Evolutionary conservation across 2,329 filamentous ascomycete species (phyloP), one percentile per base, ranked within the genome.

Genomic region (Claviceps citrina): DNA sequence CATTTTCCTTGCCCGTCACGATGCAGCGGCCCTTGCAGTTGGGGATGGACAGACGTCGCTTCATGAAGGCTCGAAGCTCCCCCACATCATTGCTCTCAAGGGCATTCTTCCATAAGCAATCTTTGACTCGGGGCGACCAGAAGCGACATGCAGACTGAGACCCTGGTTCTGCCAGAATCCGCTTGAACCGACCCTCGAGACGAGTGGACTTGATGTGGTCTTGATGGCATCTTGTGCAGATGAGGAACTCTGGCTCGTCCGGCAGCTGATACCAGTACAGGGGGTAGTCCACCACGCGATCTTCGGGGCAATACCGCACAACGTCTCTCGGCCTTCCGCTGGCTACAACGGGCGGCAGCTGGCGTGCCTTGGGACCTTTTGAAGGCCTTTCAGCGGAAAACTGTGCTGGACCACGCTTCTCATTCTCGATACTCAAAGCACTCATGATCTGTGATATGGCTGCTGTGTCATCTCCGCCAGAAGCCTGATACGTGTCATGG

Each of bases 221-320:
- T 5, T 54, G 52, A 26, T 64, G 59, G 44, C 65, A 68, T 18
- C 54, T 49, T 2, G 61, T 62, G 44, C 65, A 68, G 26, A 66
- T 50, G 3, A 56, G 41, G 19, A 56, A 63, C 2, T 51, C 46
- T 0, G 58, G 53, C 3, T 50, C 26, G 3, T 51, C 49, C 2
- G 44, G 41, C 1, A 55, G 36, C 1, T 46, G 49, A 35, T 61
- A 57, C 54, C 59, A 63, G n/a, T 50, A 51, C 1, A 55, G 45
- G 0, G 47, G 42, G 31, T 60, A 61, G 16, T 47, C 45, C 0
- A 61, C 44, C 0, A 36, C 15, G 12, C 56, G 51, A 1, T 35
- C 16, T 27, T 54, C 50, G 1, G 58, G 53, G 19, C 59, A 62
- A 10, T 47, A 52, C 3, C 47, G 44, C 0, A 57, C 39, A 1